Percentiles rank a stretch among this genome's conserved stretches.
These are phyloP conservation scores for Fusarium acutatum DNA, from an alignment of 2,329 filamentous ascomycete genomes.

Conservation along the genomic window DNA sequence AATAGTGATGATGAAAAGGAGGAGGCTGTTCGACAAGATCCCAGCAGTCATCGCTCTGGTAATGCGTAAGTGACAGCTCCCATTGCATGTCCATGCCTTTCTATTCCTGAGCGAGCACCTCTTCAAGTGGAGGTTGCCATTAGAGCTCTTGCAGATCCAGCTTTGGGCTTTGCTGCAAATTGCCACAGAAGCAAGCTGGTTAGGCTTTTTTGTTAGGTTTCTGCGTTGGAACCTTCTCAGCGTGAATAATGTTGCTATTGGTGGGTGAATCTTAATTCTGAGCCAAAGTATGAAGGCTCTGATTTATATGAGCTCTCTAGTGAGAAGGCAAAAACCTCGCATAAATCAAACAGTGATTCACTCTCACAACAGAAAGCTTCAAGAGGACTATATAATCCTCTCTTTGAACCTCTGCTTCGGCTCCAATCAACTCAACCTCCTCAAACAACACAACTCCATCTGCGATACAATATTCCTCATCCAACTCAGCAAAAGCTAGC, in stretches of 20 bases:
- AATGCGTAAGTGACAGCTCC: constrained; percentile 74
- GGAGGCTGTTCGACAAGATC: constrained; percentile 72
- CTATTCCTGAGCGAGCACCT: not conserved
- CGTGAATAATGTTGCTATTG: not conserved
- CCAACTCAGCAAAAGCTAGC: not conserved
- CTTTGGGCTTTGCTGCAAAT: not conserved
- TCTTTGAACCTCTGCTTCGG: not conserved
- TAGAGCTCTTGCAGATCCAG: not conserved
- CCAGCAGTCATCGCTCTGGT: constrained; percentile 76
- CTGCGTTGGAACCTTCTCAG: not conserved
- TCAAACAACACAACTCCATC: not conserved
- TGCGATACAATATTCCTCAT: not conserved
- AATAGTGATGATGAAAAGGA: constrained; percentile 94
- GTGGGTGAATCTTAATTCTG: not conserved
- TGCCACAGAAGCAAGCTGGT: not conserved
- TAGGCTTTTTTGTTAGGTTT: not conserved
- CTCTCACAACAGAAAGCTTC: not conserved
- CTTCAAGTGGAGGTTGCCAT: constrained; percentile 14
- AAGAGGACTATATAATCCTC: constrained; percentile 22
- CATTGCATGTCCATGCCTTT: not conserved
- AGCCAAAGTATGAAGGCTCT: not conserved
- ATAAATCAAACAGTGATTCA: constrained; percentile 20
- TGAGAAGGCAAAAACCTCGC: not conserved
- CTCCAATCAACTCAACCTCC: not conserved
- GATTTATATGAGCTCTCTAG: constrained; percentile 8